Conservation (phyloP, 2,329 filamentous ascomycete genomes). For the Aspergillus sp. region DNA sequence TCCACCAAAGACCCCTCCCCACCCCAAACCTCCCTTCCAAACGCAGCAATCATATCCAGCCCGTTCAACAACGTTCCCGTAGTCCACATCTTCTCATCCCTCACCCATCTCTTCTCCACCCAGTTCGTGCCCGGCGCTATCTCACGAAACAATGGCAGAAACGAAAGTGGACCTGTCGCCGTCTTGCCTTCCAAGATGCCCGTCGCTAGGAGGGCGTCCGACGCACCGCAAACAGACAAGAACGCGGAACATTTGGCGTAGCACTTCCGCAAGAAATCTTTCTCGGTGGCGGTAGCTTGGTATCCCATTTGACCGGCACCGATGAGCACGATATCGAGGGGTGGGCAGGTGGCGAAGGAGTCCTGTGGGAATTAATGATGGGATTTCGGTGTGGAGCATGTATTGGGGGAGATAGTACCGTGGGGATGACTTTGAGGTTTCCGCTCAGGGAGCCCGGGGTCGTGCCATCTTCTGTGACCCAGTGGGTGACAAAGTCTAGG, state of each 20-base stretch:
- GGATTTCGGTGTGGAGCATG: not conserved
- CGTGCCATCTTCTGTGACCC: not conserved
- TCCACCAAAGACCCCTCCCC: not conserved
- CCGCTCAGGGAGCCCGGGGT: not conserved
- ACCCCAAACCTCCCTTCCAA: not conserved
- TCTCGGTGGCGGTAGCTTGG: not conserved
- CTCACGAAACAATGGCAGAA: not conserved
- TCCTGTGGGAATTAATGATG: not conserved
- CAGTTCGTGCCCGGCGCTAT: not conserved
- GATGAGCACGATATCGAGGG: not conserved
- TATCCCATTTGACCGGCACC: not conserved
- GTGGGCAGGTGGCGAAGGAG: conserved; percentile 1
- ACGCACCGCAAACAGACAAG: not conserved
- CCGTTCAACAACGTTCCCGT: conserved; percentile 8
- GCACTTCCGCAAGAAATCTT: not conserved
- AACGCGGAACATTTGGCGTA: not conserved
- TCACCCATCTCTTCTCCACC: conserved; percentile 9
- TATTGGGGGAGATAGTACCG: not conserved
- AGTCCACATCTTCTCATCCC: conserved; percentile 8
- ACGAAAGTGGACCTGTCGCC: not conserved
- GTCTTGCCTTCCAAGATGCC: not conserved
- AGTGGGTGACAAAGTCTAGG: not conserved
- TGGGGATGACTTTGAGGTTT: not conserved
- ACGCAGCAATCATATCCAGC: conserved; percentile 4
- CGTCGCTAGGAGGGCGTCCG: not conserved